These are phyloP conservation scores for Colletotrichum chrysophilum DNA, from an alignment of 2,329 filamentous ascomycete species.

Conservation along the genomic window DNA sequence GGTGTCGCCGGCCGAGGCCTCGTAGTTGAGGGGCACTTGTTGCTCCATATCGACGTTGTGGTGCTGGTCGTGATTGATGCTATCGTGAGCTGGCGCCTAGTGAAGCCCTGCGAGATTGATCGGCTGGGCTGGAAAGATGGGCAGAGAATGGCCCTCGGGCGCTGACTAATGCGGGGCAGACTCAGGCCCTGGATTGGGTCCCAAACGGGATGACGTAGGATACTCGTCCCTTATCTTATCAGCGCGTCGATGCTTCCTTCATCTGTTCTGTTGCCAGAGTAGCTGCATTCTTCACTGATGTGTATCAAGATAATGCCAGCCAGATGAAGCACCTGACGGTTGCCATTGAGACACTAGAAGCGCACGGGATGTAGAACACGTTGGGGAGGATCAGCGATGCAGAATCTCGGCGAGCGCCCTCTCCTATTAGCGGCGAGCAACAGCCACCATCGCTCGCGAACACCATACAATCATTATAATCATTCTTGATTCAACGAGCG, in stretches of 20 bases:
- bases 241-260: background rate
- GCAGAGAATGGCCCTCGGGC: background rate
- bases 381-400: background rate
- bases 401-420: background rate
- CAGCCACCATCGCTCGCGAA: background rate
- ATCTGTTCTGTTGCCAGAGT: background rate
- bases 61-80: constrained; percentile 1
- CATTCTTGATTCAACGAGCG: background rate
- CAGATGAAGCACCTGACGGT: background rate
- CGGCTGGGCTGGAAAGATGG: constrained; percentile 7
- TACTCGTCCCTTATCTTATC: constrained; percentile 10
- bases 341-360: background rate
- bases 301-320: background rate
- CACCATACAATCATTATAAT: background rate
- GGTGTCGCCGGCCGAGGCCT: constrained; percentile 75
- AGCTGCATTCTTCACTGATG: background rate
- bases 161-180: constrained; percentile 21
- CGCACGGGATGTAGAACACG: background rate
- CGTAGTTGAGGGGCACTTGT: constrained; percentile 75
- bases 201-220: constrained; percentile 8
- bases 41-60: constrained; percentile 59
- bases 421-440: background rate
- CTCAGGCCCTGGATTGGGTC: background rate
- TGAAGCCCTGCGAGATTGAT: background rate
- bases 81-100: constrained; percentile 5